phyloP scores from a whole-genome alignment of 257 asterid genomes.

The Gentiana dahurica region DNA sequence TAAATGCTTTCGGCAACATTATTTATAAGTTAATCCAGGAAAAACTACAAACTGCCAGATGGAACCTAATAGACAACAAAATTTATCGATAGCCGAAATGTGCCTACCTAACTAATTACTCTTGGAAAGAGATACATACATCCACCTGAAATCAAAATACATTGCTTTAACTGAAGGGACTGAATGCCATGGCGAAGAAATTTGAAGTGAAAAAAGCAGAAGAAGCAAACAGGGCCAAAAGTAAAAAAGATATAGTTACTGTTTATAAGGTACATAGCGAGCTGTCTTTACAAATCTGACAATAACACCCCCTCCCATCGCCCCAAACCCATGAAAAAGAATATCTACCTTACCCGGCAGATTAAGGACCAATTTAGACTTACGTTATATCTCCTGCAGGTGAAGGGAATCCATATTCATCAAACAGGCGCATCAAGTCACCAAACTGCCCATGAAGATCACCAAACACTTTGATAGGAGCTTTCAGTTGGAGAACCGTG shows the following conservation, averaged over 20 bases:
- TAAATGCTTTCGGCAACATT: too few species aligned
- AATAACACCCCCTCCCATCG: too few species aligned
- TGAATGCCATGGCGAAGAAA: not conserved
- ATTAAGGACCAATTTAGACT: slow-evolving; percentile 21
- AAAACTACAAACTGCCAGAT: too few species aligned
- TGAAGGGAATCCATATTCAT: slow-evolving; percentile 99
- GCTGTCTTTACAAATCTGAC: too few species aligned
- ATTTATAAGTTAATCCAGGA: too few species aligned
- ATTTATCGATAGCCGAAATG: slow-evolving; percentile 1
- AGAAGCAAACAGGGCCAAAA: not conserved
- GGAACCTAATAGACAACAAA: not conserved
- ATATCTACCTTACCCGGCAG: not conserved
- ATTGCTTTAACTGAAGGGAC: not conserved
- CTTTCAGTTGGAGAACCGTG: slow-evolving; percentile 95
- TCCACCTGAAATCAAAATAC: not conserved
- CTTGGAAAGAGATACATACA: not conserved
- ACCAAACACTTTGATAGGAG: slow-evolving; percentile 95
- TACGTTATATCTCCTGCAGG: slow-evolving; percentile 99
- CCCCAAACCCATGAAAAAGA: not conserved
- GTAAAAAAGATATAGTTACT: not conserved
- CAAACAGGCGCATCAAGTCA: slow-evolving; percentile 94
- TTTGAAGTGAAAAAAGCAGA: not conserved
- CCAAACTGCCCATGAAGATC: slow-evolving; percentile 99
- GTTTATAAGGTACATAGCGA: not conserved
- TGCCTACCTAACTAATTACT: not conserved